Evolutionary conservation across 805 yeast genomes (phyloP).

Genomic region (Debaryomyces maramus): DNA sequence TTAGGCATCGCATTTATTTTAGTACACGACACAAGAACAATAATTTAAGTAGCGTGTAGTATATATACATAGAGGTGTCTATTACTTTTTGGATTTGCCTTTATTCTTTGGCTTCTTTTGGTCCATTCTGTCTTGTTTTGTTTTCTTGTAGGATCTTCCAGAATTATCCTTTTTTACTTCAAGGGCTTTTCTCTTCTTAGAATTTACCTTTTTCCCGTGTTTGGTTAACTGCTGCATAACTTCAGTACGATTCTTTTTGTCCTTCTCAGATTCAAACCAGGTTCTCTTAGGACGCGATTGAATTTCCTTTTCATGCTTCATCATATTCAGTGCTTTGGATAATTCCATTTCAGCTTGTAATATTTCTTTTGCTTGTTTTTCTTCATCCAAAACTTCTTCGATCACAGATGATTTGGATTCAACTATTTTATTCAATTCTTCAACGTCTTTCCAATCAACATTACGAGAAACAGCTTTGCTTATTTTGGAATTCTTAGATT

Average conservation of each 20-base stretch:
- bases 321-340: slow-evolving; percentile 78
- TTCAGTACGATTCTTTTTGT: slow-evolving; percentile 45
- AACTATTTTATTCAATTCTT: slow-evolving; percentile 60
- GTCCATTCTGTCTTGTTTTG: slow-evolving; percentile 64
- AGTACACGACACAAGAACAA: background rate
- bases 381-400: slow-evolving; percentile 82
- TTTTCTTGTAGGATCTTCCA: slow-evolving; percentile 71
- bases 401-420: slow-evolving; percentile 59
- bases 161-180: slow-evolving; percentile 57
- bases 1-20: background rate
- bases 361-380: slow-evolving; percentile 83
- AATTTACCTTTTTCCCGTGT: slow-evolving; percentile 56
- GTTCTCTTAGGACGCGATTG: slow-evolving; percentile 90
- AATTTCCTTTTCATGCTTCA: slow-evolving; percentile 80
- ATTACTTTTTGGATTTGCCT: slow-evolving; percentile 8
- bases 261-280: slow-evolving; percentile 79
- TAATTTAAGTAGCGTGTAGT: slow-evolving; percentile 1
- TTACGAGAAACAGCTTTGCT: slow-evolving; percentile 81
- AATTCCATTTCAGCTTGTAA: slow-evolving; percentile 89
- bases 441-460: slow-evolving; percentile 88
- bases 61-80: slow-evolving; percentile 17
- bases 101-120: slow-evolving; percentile 24
- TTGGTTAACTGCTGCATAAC: slow-evolving; percentile 43
- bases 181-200: slow-evolving; percentile 69
- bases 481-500: slow-evolving; percentile 25